These are phyloP conservation scores for Magnolia officinalis DNA, from an alignment of 164 flowering plant species.

Conservation along the genomic window DNA sequence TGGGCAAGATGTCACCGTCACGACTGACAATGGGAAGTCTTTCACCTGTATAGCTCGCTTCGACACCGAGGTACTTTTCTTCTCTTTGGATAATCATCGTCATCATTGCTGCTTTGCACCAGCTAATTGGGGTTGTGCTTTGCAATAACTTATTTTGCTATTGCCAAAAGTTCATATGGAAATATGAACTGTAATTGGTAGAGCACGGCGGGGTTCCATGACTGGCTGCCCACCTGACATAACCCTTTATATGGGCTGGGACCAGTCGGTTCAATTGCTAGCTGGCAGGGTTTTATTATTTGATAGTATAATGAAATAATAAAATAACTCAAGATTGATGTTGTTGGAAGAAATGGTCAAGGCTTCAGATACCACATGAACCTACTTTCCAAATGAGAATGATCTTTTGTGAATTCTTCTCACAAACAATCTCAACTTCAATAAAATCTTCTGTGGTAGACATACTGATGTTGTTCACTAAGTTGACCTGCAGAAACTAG, in stretches of 20 bases:
- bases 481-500: slow-evolving; percentile 64
- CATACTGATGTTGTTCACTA: slow-evolving; percentile 72
- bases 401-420: slow-evolving; percentile 86
- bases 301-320: no score
- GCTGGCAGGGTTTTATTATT: no score
- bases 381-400: slow-evolving; percentile 91
- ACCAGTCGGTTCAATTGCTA: no score
- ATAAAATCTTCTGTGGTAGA: slow-evolving; percentile 89
- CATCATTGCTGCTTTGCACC: neutral
- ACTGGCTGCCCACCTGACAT: no score
- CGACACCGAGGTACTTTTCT: slow-evolving; percentile 35
- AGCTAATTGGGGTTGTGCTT: neutral
- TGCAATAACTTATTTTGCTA: neutral
- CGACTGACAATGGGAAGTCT: slow-evolving; percentile 36
- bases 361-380: neutral
- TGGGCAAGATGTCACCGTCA: slow-evolving; percentile 40
- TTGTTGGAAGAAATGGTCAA: neutral
- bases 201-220: no score
- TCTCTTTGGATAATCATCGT: neutral
- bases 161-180: neutral
- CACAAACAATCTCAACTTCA: slow-evolving; percentile 85
- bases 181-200: no score
- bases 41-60: slow-evolving; percentile 42
- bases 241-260: no score
- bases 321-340: neutral